phyloP scores from a whole-genome alignment of 805 yeast genomes.

The Blastobotrys americana region DNA sequence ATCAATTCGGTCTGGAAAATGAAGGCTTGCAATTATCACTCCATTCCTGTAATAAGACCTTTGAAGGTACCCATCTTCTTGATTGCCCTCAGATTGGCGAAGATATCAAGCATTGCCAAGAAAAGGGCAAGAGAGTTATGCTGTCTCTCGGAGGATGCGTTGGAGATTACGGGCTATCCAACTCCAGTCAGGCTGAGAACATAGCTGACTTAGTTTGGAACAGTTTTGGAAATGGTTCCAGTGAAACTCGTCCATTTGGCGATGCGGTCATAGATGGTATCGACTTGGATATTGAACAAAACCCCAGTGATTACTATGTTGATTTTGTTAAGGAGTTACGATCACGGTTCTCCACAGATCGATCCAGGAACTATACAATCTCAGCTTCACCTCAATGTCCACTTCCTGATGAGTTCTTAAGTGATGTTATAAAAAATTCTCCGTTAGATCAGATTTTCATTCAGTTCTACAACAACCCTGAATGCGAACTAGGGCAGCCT shows the following conservation, averaged over 20 bases:
- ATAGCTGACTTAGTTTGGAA: constrained; percentile 42
- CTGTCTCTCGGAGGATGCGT: constrained; percentile 55
- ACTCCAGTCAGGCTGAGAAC: constrained; percentile 40
- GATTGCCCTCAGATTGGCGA: constrained; percentile 42
- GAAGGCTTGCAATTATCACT: constrained; percentile 38
- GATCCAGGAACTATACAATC: constrained; percentile 40
- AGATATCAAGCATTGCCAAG: constrained; percentile 69
- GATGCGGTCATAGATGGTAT: constrained; percentile 60
- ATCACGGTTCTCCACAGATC: constrained; percentile 15
- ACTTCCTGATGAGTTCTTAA: constrained; percentile 47
- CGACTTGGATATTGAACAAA: constrained; percentile 54
- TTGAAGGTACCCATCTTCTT: constrained; percentile 33
- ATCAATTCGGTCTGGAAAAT: constrained; percentile 35
- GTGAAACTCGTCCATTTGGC: constrained; percentile 39
- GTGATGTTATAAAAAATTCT: constrained; percentile 36
- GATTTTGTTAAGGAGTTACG: constrained; percentile 37
- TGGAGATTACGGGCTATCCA: constrained; percentile 45
- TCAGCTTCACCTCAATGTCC: constrained; percentile 68
- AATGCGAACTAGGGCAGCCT: constrained; percentile 29
- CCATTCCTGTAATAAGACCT: constrained; percentile 34
- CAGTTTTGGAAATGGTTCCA: constrained; percentile 41
- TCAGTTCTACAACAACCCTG: constrained; percentile 59
- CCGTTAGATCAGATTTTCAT: constrained; percentile 53
- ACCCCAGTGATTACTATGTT: constrained; percentile 42
- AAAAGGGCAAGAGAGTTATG: constrained; percentile 60